Base-by-base conservation (phyloP, 2,329 filamentous ascomycete species). In the Fusarium scirpi region DNA sequence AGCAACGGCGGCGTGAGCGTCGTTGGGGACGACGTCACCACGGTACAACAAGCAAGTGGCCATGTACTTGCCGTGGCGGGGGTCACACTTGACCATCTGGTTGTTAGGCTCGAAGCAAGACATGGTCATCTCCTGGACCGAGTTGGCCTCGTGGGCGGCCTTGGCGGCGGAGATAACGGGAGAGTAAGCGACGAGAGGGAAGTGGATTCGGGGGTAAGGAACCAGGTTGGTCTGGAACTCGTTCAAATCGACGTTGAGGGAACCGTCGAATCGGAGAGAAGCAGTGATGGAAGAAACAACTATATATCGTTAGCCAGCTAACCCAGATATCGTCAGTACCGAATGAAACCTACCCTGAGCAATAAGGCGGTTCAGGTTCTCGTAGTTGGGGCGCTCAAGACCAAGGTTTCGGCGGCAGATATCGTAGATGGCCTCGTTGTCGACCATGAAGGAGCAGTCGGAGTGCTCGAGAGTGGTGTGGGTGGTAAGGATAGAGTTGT, bases 191-290 rank as follows among this genome's bases (percentile, higher is more conserved):
- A 98, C 94, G 77, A 99, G 92, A 81, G 95, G 95, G 92, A 98
- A 99, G 87, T 99, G 95, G 80, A 99, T 99, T 86, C 95, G 94
- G 74, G 95, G 95, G 86, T 98, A 99, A 69, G 95, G 95, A 70
- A 99, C 95, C 85, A 99, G 85, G 89, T 99, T 99, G 85, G 95
- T 99, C 90, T 99, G 95, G 93, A 99, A 99, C 88, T 99, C 95
- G 89, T 98, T 98, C 76, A 99, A 86, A 84, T 99, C 95, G 85
- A 99, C 96, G 86, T 99, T 99, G 78, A 99, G 92, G 76, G 96
- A 98, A 75, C 95, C 95, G 80, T 98, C 95, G 85, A 98, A 99
- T 81, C 95, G 94, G 79, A 99, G 94, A 74, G 95, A 98, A 73
- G 95, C 94, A 75, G 95, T 99, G 84, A 98, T 98, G 78, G 95